Base-by-base conservation (phyloP, 1,284 basidiomycete genomes). In the Cutaneotrichosporon dermatis region DNA sequence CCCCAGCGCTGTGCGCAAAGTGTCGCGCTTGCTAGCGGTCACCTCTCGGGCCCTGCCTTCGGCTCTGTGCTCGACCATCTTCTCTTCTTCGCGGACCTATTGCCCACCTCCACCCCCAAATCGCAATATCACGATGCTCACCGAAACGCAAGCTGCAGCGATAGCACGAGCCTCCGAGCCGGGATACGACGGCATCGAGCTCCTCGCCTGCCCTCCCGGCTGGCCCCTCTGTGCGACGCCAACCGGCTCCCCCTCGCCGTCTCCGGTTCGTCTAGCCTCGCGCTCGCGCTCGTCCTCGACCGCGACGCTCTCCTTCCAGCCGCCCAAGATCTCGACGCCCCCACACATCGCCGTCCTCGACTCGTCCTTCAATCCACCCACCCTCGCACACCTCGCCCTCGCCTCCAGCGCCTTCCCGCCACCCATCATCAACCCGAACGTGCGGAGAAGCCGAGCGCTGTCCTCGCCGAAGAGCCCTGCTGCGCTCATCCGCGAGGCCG, bases 331-430 rank as follows among this genome's bases (percentile, higher is more conserved):
- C 9, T 25, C 16, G 15, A 33, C 16, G 11, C 41, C 25, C 4
- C 34, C 52, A 5, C 72, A 76, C 51, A 77, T 83, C 41, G 74
- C 80, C 3, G 82, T 96, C 15, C 83, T 98, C 40, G 94, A 98
- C 71, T 88, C 92, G 0, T 94, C 90, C 1, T 98, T 93, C 80
- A 97, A 99, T 70, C 94, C 95, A 1, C 95, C 95, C 0, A 92
- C 90, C 0, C 76, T 83, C 10, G 92, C 95, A 0, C 94, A 99
- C 72, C 82, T 88, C 57, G 87, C 89, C 0, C 85, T 97, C 50
- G 86, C 86, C 15, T 83, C 67, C 5, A 68, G 70, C 8, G 33
- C 58, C 15, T 68, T 69, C 54, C 68, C 75, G 9, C 45, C 62
- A 35, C 39, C 60, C 5, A 16, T n/a, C 6, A 8, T 50, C 6